Conservation (phyloP, 495 filamentous ascomycete genomes). For the Extremus antarcticus region DNA sequence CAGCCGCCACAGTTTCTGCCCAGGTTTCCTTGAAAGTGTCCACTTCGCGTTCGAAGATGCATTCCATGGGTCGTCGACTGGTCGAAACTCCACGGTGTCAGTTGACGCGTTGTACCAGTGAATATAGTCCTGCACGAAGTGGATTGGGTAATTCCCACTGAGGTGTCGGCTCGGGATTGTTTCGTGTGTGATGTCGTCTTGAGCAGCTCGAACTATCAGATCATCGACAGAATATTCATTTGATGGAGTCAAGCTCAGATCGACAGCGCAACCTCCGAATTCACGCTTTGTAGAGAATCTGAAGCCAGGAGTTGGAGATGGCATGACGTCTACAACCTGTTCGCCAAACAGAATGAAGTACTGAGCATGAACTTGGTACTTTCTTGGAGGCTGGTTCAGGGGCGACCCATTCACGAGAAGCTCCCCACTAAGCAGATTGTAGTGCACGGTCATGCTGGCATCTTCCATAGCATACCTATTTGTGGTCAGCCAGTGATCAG, state of each 20-base stretch:
- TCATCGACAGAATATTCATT: no score
- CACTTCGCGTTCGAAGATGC: no score
- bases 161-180: constrained; percentile 37
- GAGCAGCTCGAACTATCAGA: constrained; percentile 22
- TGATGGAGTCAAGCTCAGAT: no score
- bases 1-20: no score
- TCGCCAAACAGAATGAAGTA: constrained; percentile 37
- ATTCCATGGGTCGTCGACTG: constrained; percentile 37
- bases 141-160: constrained; percentile 33
- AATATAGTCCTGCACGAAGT: constrained; percentile 37
- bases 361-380: constrained; percentile 36
- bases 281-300: constrained; percentile 30
- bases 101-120: constrained; percentile 49
- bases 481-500: constrained; percentile 28
- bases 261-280: constrained; percentile 29
- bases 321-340: constrained; percentile 28
- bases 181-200: constrained; percentile 28
- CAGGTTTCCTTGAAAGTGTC: no score
- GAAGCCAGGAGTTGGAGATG: constrained; percentile 37
- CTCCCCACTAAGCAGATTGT: constrained; percentile 45
- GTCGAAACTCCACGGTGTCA: constrained; percentile 41
- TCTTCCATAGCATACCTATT: constrained; percentile 13
- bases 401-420: constrained; percentile 48
- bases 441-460: constrained; percentile 31
- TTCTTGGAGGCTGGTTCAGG: constrained; percentile 37